Evolutionary conservation across 768 basidiomycete genomes (phyloP), one percentile per base, ranked within the genome.

Genomic region (Termitomyces sp.): DNA sequence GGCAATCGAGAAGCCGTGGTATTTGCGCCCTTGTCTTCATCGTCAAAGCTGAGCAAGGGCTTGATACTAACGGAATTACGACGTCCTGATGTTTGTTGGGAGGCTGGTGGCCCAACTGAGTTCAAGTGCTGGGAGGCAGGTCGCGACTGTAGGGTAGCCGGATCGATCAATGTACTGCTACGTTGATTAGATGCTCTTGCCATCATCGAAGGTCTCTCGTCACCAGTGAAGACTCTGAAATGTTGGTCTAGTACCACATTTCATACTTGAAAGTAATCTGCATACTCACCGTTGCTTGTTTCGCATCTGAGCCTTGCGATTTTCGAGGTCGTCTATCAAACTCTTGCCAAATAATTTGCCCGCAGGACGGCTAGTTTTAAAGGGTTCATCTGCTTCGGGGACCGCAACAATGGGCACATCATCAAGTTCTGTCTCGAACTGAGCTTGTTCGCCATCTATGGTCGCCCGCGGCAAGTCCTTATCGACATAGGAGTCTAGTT

Each of bases 141-240:
- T n/a, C 80, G 75, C 16, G 71, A 69, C 44, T 78, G 80, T 52
- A 93, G 76, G 3, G 83, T 76, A 44, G 82, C 77, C 18, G 89
- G 88, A 70, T 94, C 90, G 67, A 94, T 90, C 54, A 94, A 73
- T 0, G 92, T 91, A 66, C 83, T 87, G 13, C 84, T 71, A 20
- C 83, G 86, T 59, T 80, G 74, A 39, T 78, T 72, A 46, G 76
- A 73, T 40, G 79, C 77, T 63, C 94, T 84, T 38, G 88, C 84
- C 94, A 96, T 96, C 95, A 96, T 96, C 5, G 92, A 90, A 11
- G 95, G 93, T 60, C 94, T 80, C 65, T 90, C 82, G 68, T 97
- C 95, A 15, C 95, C 95, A 57, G 79, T 86, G 73, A 97, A 97
- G 15, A 92, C 89, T 58, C 95, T 96, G 52, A 24, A 65, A 22